Percentiles rank a stretch among this genome's conserved stretches.
These are phyloP conservation scores for Takashimella tepidaria DNA, from an alignment of 1,284 basidiomycete species.

Conservation along the genomic window DNA sequence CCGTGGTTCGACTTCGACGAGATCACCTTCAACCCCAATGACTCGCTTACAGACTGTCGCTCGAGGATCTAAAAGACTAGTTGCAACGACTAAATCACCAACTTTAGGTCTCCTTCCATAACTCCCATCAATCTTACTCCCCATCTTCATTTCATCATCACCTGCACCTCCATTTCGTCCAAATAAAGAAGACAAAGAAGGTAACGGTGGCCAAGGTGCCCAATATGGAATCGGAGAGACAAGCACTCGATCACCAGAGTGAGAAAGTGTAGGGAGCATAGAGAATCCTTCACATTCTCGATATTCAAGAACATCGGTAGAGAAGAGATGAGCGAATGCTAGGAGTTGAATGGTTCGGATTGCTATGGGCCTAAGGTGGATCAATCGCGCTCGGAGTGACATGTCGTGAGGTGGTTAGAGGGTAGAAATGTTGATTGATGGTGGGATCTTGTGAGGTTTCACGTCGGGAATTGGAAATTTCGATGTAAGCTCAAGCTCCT, in stretches of 20 bases:
- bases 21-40: constrained; percentile 83
- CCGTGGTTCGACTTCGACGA: constrained; percentile 75
- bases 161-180: background rate
- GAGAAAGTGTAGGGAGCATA: constrained; percentile 76
- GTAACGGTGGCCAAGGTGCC: constrained; percentile 12
- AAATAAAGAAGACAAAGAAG: background rate
- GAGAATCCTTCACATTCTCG: constrained; percentile 60
- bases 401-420: no score
- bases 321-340: constrained; percentile 26
- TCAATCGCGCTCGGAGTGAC: background rate
- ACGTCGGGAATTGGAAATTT: background rate
- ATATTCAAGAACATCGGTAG: constrained; percentile 33
- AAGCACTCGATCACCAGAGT: constrained; percentile 46
- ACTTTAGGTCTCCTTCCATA: constrained; percentile 52
- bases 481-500: no score
- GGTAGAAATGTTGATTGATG: no score
- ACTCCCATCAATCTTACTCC: constrained; percentile 7
- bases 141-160: constrained; percentile 2
- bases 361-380: background rate
- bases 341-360: background rate
- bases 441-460: no score
- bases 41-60: constrained; percentile 83
- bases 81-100: constrained; percentile 76
- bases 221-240: constrained; percentile 53
- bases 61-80: constrained; percentile 66